Evolutionary conservation across 2,329 filamentous ascomycete species (phyloP).

Genomic region (Stagonosporopsis chrysanthemi): DNA sequence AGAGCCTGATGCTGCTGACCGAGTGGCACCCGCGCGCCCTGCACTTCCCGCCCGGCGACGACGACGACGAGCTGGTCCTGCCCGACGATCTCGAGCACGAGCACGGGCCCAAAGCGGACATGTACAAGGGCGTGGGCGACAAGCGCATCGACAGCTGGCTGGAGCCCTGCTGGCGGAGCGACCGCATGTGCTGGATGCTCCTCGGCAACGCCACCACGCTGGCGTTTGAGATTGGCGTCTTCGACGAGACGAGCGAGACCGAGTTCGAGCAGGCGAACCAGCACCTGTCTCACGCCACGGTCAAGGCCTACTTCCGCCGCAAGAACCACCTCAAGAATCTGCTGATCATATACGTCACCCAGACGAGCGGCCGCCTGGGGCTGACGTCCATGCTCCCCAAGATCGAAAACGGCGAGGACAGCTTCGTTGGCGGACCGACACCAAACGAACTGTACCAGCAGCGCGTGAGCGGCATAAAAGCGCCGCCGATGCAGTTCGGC

Average conservation of each 20-base stretch:
- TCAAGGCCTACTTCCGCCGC: slow-evolving; percentile 78
- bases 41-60: slow-evolving; percentile 82
- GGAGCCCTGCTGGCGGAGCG: slow-evolving; percentile 88
- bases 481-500: slow-evolving; percentile 46
- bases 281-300: slow-evolving; percentile 60
- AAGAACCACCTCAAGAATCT: slow-evolving; percentile 84
- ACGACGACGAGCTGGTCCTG: slow-evolving; percentile 68
- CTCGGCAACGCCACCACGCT: slow-evolving; percentile 89
- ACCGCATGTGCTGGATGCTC: slow-evolving; percentile 98
- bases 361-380: slow-evolving; percentile 90
- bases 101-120: slow-evolving; percentile 47
- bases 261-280: slow-evolving; percentile 56
- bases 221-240: slow-evolving; percentile 93
- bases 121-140: slow-evolving; percentile 71
- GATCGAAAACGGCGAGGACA: slow-evolving; percentile 39
- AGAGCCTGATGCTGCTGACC: slow-evolving; percentile 90
- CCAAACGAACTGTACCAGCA: slow-evolving; percentile 47
- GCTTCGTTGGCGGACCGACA: slow-evolving; percentile 33
- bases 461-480: slow-evolving; percentile 45
- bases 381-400: slow-evolving; percentile 91
- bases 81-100: slow-evolving; percentile 73
- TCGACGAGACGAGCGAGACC: slow-evolving; percentile 84
- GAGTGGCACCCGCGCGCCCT: slow-evolving; percentile 97
- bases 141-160: slow-evolving; percentile 93
- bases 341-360: slow-evolving; percentile 88